phyloP scores from a whole-genome alignment of 164 flowering plant genomes.

The Malania oleifera region DNA sequence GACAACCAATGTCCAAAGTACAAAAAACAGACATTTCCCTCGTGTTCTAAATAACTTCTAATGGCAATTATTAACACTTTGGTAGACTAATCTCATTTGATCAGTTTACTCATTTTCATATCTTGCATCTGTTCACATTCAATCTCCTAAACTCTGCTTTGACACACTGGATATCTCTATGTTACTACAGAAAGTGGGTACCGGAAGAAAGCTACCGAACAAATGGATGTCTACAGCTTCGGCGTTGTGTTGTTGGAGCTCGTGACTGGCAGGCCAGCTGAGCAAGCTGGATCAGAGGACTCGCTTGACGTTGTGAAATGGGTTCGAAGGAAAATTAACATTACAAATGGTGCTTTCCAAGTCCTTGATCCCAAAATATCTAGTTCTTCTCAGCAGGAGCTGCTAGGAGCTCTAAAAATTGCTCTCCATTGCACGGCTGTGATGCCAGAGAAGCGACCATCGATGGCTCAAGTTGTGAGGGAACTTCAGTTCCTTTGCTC shows the following conservation, averaged over 20 bases:
- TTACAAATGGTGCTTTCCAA: constrained; percentile 46
- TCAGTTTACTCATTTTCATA: too few relatives aligned
- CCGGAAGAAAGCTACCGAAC: constrained; percentile 57
- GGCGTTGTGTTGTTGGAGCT: constrained; percentile 80
- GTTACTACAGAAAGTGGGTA: constrained; percentile 47
- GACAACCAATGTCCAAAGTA: too few relatives aligned
- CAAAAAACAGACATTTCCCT: too few relatives aligned
- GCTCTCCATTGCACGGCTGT: constrained; percentile 75
- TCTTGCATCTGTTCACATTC: too few relatives aligned
- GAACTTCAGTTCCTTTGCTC: constrained; percentile 49
- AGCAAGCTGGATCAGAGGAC: constrained; percentile 31
- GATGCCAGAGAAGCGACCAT: constrained; percentile 70
- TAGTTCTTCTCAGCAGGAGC: constrained; percentile 33
- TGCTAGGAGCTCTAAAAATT: constrained; percentile 59
- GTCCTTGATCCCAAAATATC: constrained; percentile 61
- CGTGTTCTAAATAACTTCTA: too few relatives aligned
- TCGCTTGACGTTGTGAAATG: constrained; percentile 63
- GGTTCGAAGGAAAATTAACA: constrained; percentile 79
- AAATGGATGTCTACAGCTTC: constrained; percentile 78
- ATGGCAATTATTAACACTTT: too few relatives aligned
- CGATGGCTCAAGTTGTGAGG: constrained; percentile 57
- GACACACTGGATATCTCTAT: not conserved
- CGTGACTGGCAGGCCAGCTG: constrained; percentile 65
- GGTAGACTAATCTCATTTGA: too few relatives aligned
- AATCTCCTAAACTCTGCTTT: not conserved